Base-by-base conservation (phyloP, 257 asterid genomes). In the Nicotiana noctiflora region DNA sequence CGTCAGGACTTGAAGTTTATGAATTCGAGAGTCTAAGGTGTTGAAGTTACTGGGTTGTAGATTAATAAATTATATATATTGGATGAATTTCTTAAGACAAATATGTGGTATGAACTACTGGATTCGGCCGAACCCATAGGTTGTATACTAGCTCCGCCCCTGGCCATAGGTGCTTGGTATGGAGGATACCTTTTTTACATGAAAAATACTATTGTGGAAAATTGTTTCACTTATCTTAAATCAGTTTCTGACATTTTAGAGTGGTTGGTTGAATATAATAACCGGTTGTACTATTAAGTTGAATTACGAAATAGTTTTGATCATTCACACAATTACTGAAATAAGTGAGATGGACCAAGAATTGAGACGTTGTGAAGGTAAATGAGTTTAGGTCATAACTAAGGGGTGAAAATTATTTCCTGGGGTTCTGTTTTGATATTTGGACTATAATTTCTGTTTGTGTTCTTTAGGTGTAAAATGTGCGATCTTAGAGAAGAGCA, bases 401-500 rank as follows among this genome's bases (percentile, higher is more conserved):
- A 78, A 59, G 72, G 76, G 51, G 46, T 19, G 40, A 25, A 29
- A 75, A 12, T 11, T 76, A 46, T 74, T 78, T 65, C 61, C 21
- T 60, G 59, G 32, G 72, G 8, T 77, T 34, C 56, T 40, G 44
- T 14, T 60, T 59, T 37, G 56, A 27, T 32, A 78, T 23, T 78
- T 61, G 75, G 37, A 29, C 3, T 12, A 25, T 23, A 27, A 44
- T 25, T 62, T 79, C 31, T 62, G 57, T 62, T 62, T 29, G 32
- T 21, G 40, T 79, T 79, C 56, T 57, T 59, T 67, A 93, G 99
- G 97, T 65, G 91, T 95, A 27, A 84, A 87, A 85, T 92, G 97
- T 87, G 91, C 95, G 14, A 88, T 95, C 82, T n/a, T 95, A 82
- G 98, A 95, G 97, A 95, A 89, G 86, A 89, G 55, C 84, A 82